Percentiles rank a stretch among this genome's conserved stretches.
Conservation (phyloP, 805 yeast species). For the Wickerhamiella qilinensis region DNA sequence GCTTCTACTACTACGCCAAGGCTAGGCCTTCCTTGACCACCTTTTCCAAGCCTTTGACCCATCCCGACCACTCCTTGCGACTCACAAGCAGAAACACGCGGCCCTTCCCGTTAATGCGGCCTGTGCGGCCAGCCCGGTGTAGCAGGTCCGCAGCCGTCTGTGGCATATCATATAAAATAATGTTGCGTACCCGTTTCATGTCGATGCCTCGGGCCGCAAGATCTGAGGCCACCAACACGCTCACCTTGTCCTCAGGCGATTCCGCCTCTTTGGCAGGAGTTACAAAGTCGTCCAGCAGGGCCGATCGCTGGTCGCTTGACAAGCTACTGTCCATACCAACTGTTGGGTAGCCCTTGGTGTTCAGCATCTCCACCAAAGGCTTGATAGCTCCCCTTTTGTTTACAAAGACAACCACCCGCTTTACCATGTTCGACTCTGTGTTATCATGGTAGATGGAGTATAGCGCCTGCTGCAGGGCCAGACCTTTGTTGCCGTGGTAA, state of each 20-base stretch:
- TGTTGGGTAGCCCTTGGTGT: conserved; percentile 40
- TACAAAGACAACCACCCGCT: conserved; percentile 72
- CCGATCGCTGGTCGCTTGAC: conserved; percentile 39
- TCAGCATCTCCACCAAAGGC: conserved; percentile 39
- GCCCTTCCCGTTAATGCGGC: conserved; percentile 79
- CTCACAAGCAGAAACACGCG: conserved; percentile 69
- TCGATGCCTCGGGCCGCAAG: conserved; percentile 81
- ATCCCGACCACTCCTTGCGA: conserved; percentile 47
- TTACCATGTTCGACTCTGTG: conserved; percentile 57
- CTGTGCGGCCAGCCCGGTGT: conserved; percentile 89
- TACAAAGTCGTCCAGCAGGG: conserved; percentile 45
- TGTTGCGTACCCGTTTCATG: conserved; percentile 65
- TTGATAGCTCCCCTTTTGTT: conserved; percentile 53
- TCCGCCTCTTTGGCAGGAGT: conserved; percentile 31
- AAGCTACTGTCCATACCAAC: conserved; percentile 54
- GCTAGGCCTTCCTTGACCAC: conserved; percentile 34
- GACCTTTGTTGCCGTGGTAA: conserved; percentile 64
- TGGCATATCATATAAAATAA: conserved; percentile 75
- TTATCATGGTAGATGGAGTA: conserved; percentile 77
- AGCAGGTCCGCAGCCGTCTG: conserved; percentile 68
- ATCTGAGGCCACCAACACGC: conserved; percentile 72
- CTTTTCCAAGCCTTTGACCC: conserved; percentile 69
- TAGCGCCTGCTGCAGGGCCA: conserved; percentile 76
- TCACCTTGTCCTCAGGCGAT: conserved; percentile 12
- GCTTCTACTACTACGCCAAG: conserved; percentile 14